A percentile compares a stretch with the other conserved stretches of the same genome.
Conservation (phyloP, 345 rosid species). For the Melastoma malabathricum region DNA sequence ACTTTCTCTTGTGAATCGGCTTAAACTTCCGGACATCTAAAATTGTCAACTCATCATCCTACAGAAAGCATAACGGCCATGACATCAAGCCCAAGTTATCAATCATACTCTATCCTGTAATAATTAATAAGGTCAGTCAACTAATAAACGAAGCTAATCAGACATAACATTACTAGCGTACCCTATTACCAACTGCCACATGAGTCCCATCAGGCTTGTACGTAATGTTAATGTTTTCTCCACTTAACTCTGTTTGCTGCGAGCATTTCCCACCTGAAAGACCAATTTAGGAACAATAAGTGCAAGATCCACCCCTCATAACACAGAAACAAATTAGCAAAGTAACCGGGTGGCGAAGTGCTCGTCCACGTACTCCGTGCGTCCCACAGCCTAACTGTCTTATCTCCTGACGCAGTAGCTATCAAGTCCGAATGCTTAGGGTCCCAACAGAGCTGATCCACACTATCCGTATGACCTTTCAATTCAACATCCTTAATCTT, state of each 20-base stretch:
- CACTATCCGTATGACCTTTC: constrained; percentile 96
- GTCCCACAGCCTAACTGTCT: constrained; percentile 97
- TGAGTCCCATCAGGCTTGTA: constrained; percentile 92
- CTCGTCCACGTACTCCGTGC: constrained; percentile 68
- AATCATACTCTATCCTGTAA: no score
- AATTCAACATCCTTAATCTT: constrained; percentile 79
- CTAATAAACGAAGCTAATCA: no score
- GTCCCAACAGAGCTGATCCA: constrained; percentile 99
- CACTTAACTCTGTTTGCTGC: constrained; percentile 89
- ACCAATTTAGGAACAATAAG: not conserved
- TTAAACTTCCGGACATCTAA: constrained; percentile 95
- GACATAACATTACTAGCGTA: constrained; percentile 19
- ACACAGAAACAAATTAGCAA: not conserved
- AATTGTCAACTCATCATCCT: constrained; percentile 95
- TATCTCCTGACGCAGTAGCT: constrained; percentile 97
- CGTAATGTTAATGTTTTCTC: constrained; percentile 96
- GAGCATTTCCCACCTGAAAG: constrained; percentile 86
- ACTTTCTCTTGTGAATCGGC: constrained; percentile 78
- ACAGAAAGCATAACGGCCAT: constrained; percentile 4
- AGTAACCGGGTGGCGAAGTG: not conserved
- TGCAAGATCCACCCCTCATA: not conserved
- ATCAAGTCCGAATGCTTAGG: constrained; percentile 87
- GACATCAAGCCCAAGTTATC: not conserved
- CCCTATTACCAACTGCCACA: constrained; percentile 94
- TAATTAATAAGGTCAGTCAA: no score